Percentiles rank a stretch among this genome's conserved stretches.
Evolutionary conservation across 441 rosid genomes (phyloP).

Genomic region (Flueggea neowawraea): DNA sequence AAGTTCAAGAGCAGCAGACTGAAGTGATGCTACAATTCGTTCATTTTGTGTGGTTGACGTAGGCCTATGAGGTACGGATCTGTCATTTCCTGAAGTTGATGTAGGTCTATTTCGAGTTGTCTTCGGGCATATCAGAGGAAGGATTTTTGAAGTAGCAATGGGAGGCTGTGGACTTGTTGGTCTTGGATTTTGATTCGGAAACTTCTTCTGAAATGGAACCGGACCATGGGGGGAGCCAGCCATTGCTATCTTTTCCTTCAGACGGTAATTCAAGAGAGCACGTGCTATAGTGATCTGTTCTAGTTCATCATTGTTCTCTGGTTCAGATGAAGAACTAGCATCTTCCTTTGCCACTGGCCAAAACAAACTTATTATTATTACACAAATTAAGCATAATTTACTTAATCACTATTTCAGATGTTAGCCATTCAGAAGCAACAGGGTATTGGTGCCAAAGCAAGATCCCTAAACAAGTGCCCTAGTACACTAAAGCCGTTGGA

Average conservation of each 20-base stretch:
- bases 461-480: too few species aligned
- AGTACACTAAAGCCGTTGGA: too few species aligned
- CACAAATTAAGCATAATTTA: conserved; percentile 5
- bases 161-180: conserved; percentile 86
- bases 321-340: conserved; percentile 67
- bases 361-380: conserved; percentile 12
- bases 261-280: conserved; percentile 63
- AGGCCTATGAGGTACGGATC: conserved; percentile 16
- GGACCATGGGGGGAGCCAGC: conserved; percentile 50
- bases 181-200: conserved; percentile 55
- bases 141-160: conserved; percentile 74
- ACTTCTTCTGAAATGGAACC: conserved; percentile 67
- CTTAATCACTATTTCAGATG: neutral
- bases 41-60: conserved; percentile 23
- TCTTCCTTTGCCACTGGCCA: conserved; percentile 92
- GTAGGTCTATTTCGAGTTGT: conserved; percentile 50
- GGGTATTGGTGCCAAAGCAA: too few species aligned
- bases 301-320: conserved; percentile 80
- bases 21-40: conserved; percentile 15
- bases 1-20: conserved; percentile 38
- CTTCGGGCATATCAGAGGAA: conserved; percentile 78
- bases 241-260: conserved; percentile 72
- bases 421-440: neutral
- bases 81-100: conserved; percentile 24
- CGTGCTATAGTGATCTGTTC: conserved; percentile 92